Percentiles rank a stretch among this genome's conserved stretches.
These are phyloP conservation scores for Phylloporus arenicola DNA, from an alignment of 768 basidiomycete species.

Conservation along the genomic window DNA sequence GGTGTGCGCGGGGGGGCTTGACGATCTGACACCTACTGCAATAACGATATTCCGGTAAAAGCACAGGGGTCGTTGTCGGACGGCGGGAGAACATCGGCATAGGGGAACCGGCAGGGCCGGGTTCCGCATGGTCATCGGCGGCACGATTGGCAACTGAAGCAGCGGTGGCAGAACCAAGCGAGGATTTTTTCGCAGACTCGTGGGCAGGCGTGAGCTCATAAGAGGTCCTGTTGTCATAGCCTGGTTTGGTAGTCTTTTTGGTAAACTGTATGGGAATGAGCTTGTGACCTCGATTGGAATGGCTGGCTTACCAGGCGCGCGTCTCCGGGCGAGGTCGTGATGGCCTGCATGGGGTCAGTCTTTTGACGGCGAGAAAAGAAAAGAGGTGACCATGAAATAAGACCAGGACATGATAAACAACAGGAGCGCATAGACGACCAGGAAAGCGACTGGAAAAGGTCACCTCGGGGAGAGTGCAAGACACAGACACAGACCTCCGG, in stretches of 20 bases:
- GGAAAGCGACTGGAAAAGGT: constrained; percentile 49
- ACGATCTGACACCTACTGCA: constrained; percentile 58
- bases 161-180: constrained; percentile 12
- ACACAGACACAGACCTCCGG: constrained; percentile 58
- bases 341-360: constrained; percentile 38
- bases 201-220: constrained; percentile 23
- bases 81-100: constrained; percentile 19
- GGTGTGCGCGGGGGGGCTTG: constrained; percentile 74
- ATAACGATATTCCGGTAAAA: constrained; percentile 63
- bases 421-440: constrained; percentile 59
- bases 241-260: constrained; percentile 19
- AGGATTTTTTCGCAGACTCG: constrained; percentile 15
- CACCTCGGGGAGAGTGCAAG: background rate
- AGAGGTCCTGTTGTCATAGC: constrained; percentile 22
- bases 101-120: constrained; percentile 4
- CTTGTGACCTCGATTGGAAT: no score
- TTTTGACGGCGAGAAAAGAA: background rate
- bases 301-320: constrained; percentile 57
- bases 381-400: constrained; percentile 58
- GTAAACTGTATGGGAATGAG: constrained; percentile 22
- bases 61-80: constrained; percentile 40
- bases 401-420: constrained; percentile 74
- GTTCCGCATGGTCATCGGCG: no score
- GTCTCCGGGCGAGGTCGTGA: constrained; percentile 63
- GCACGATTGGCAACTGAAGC: constrained; percentile 15